These are phyloP conservation scores for Botrytis squamosa DNA, from an alignment of 2,329 filamentous ascomycete species.

Conservation along the genomic window DNA sequence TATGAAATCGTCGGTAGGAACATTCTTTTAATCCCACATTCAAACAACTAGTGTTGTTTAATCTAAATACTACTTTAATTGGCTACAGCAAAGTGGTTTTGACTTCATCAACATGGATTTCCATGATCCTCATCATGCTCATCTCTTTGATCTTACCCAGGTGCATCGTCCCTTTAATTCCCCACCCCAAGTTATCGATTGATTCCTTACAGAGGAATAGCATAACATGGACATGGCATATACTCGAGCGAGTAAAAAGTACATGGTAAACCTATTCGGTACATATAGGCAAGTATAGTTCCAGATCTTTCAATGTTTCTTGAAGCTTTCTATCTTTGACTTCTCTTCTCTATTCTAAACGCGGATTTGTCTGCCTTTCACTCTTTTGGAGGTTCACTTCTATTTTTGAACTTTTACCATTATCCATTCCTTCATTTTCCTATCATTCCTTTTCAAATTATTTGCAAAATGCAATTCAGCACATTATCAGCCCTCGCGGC, in stretches of 20 bases:
- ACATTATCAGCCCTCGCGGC: constrained; percentile 23
- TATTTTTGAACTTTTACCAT: constrained; percentile 4
- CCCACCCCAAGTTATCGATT: neutral
- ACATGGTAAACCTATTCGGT: neutral
- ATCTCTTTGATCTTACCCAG: neutral
- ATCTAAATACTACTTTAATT: neutral
- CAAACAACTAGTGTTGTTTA: neutral
- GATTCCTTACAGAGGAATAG: neutral
- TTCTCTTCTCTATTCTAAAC: neutral
- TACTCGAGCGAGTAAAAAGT: neutral
- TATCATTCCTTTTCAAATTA: neutral
- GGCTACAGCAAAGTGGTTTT: neutral
- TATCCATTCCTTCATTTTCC: neutral
- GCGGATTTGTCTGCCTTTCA: constrained; percentile 17
- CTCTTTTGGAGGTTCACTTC: constrained; percentile 2
- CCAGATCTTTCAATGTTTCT: neutral
- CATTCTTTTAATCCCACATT: neutral
- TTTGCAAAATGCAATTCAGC: constrained; percentile 26
- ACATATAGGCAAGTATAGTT: neutral
- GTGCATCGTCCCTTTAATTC: constrained; percentile 1
- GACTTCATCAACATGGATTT: neutral
- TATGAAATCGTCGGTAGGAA: neutral
- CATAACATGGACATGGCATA: neutral
- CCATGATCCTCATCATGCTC: neutral
- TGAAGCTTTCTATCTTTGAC: neutral